Evolutionary conservation across 768 basidiomycete genomes (phyloP).

Genomic region (Pleurotus tuoliensis): DNA sequence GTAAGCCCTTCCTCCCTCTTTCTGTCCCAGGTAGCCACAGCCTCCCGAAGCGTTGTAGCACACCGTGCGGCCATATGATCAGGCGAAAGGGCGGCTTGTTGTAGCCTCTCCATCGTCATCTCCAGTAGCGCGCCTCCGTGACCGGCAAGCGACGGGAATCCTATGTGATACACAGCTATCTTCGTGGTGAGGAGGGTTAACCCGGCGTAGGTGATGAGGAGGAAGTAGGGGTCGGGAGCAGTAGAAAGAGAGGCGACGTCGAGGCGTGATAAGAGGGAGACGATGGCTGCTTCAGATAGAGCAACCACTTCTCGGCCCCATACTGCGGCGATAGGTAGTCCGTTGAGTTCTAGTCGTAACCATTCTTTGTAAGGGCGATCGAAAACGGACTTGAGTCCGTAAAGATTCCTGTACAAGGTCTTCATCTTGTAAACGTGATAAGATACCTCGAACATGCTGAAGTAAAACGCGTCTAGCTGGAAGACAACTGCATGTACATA

Average conservation of each 20-base stretch:
- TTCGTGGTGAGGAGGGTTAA: slow-evolving; percentile 39
- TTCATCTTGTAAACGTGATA: slow-evolving; percentile 37
- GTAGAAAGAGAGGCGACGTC: slow-evolving; percentile 32
- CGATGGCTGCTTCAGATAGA: slow-evolving; percentile 32
- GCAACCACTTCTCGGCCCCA: slow-evolving; percentile 37
- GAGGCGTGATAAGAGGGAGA: slow-evolving; percentile 25
- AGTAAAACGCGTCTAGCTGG: slow-evolving; percentile 38
- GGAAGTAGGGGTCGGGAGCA: slow-evolving; percentile 35
- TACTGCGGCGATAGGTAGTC: slow-evolving; percentile 25
- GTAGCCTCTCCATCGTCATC: slow-evolving; percentile 30
- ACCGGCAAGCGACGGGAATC: slow-evolving; percentile 28
- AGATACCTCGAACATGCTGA: slow-evolving; percentile 35
- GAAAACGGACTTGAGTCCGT: slow-evolving; percentile 16
- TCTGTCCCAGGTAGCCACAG: neutral
- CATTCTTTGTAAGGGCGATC: slow-evolving; percentile 25
- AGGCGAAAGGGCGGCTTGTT: slow-evolving; percentile 27
- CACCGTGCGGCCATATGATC: slow-evolving; percentile 32
- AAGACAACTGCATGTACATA: slow-evolving; percentile 33
- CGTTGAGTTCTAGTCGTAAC: slow-evolving; percentile 24
- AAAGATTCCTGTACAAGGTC: slow-evolving; percentile 32
- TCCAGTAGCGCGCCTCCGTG: slow-evolving; percentile 33
- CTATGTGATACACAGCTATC: slow-evolving; percentile 33
- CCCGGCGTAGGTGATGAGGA: slow-evolving; percentile 31
- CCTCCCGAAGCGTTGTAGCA: neutral
- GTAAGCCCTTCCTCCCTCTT: neutral